These are phyloP conservation scores for Candida sithepensis DNA, from an alignment of 805 yeast genomes.

Conservation along the genomic window DNA sequence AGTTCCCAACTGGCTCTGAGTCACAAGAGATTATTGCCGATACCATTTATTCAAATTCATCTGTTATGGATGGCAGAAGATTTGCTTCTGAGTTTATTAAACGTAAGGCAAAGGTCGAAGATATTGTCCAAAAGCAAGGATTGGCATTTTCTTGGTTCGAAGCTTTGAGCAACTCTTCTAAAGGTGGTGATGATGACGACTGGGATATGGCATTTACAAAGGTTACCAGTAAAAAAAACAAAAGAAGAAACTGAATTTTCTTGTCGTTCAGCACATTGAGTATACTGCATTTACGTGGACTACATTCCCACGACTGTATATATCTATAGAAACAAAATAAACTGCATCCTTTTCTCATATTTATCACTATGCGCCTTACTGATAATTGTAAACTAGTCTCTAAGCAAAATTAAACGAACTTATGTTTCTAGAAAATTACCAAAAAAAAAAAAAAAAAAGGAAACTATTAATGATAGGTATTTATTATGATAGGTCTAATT, in stretches of 20 bases:
- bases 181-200: slow-evolving; percentile 36
- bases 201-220: slow-evolving; percentile 48
- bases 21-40: slow-evolving; percentile 86
- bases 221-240: slow-evolving; percentile 62
- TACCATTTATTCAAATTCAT: slow-evolving; percentile 81
- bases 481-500: no score
- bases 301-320: neutral
- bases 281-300: neutral
- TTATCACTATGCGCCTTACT: neutral
- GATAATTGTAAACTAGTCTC: neutral
- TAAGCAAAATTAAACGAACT: neutral
- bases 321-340: neutral
- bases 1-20: slow-evolving; percentile 73
- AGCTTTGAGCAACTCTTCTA: slow-evolving; percentile 37
- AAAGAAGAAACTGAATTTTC: slow-evolving; percentile 31
- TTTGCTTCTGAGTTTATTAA: slow-evolving; percentile 88
- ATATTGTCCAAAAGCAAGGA: slow-evolving; percentile 38
- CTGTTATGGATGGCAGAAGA: slow-evolving; percentile 91
- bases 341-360: neutral
- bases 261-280: neutral
- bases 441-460: neutral
- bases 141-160: slow-evolving; percentile 65
- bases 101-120: slow-evolving; percentile 72
- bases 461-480: no score
- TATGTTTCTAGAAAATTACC: neutral